Base-by-base conservation (phyloP, 768 basidiomycete genomes). In the Pulveroboletus sp. region DNA sequence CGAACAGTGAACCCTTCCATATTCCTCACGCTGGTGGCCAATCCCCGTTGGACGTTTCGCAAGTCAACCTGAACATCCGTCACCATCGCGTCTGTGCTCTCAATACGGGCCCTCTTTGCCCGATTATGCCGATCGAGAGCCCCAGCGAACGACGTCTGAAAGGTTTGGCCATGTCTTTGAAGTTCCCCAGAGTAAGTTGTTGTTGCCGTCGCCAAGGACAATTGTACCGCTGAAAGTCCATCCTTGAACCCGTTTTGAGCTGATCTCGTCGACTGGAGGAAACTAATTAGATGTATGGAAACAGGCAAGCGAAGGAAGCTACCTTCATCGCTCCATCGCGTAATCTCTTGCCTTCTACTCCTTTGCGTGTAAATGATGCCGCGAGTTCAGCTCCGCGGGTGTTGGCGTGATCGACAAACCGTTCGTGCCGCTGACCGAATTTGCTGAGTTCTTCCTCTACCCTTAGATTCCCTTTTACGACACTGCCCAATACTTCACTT, bases 81-180 rank as follows among this genome's bases (percentile, higher is more conserved):
- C 26, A 68, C 68, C 59, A 87, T 68, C 4, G 70, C 62, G 35
- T 73, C 70, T 17, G 79, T 82, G 10, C 76, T 74, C 44, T 88
- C 86, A 3, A 83, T 59, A 36, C 89, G 78, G 32, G 82, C 82
- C 41, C 83, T 77, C 61, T 92, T 92, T 14, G 81, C 76, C 46
- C 78, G 74, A 36, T 70, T 68, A 58, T 85, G 70, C 51, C 79
- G 75, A 52, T 88, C 81, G 53, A 87, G 76, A 27, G 80, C 86
- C 83, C 51, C 64, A 38, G 67, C 67, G 51, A 71, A 79, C 17
- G 76, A 71, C 6, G 68, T 58, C 38, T 69, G 71, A 51, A 82
- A 65, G 10, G 60, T 64, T 46, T 78, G 72, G 2, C 74, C 69
- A 34, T 76, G 76, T 32, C 72, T 69, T 44, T 81, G 76, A 13